Evolutionary conservation across 768 basidiomycete species (phyloP).

Genomic region (Gelatoporia subvermispora): DNA sequence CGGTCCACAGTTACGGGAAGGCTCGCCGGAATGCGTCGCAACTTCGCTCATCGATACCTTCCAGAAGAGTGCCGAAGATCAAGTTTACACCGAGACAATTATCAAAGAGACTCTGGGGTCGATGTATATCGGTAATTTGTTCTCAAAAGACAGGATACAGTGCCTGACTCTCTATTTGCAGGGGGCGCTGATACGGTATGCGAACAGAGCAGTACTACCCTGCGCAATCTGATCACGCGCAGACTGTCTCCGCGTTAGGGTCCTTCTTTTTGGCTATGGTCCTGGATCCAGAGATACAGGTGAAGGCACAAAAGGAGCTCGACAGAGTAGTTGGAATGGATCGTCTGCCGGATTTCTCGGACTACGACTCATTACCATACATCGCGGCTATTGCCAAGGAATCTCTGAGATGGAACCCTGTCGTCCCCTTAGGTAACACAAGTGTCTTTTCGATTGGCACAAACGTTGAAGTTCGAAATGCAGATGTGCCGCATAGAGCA

Average conservation of each 20-base stretch:
- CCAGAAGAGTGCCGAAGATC: too few species aligned
- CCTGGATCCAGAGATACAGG: conserved; percentile 48
- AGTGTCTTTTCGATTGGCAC: not conserved
- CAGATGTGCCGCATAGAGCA: conserved; percentile 26
- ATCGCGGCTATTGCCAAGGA: conserved; percentile 6
- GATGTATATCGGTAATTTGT: too few species aligned
- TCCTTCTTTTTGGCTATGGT: conserved; percentile 68
- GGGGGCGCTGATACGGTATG: conserved; percentile 3
- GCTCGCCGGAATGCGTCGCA: too few species aligned
- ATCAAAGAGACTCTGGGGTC: too few species aligned
- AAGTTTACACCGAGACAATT: too few species aligned
- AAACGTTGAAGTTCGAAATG: too few species aligned
- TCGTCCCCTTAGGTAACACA: conserved; percentile 3
- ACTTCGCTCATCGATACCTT: too few species aligned
- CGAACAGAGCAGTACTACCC: not conserved
- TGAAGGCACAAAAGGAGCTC: conserved; percentile 58
- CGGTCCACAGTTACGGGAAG: too few species aligned
- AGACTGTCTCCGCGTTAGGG: conserved; percentile 50
- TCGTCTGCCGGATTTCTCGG: conserved; percentile 48
- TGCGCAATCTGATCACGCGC: not conserved
- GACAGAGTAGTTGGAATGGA: conserved; percentile 51
- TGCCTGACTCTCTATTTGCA: not conserved
- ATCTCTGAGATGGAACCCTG: conserved; percentile 4
- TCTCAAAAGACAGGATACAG: too few species aligned
- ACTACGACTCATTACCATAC: conserved; percentile 6